A percentile compares a stretch with the other conserved stretches of the same genome.
Conservation (phyloP, 371 early-diverging fungal genomes). For the Blakeslea trispora region DNA sequence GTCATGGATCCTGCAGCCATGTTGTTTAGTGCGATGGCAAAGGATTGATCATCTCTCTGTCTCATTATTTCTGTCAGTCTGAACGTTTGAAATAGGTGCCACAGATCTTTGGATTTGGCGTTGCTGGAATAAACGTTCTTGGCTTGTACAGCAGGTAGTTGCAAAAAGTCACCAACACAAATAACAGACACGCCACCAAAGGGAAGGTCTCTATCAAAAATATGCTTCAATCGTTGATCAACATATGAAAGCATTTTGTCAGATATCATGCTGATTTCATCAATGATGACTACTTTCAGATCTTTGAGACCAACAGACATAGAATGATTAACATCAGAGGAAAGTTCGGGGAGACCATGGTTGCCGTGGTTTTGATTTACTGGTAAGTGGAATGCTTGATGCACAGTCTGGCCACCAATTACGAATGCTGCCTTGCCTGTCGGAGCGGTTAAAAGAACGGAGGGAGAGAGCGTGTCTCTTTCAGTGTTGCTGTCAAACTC, state of each 20-base stretch:
- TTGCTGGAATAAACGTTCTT: neutral
- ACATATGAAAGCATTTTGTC: neutral
- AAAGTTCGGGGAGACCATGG: neutral
- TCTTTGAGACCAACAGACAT: neutral
- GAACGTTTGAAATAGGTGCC: conserved; percentile 4
- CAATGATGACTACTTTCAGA: conserved; percentile 2
- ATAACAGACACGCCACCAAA: conserved; percentile 6
- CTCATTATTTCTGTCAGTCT: conserved; percentile 12
- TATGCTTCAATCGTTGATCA: neutral
- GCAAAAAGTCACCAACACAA: conserved; percentile 11
- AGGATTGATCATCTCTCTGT: conserved; percentile 8
- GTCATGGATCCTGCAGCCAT: conserved; percentile 3
- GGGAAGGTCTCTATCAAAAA: neutral
- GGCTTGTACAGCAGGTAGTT: conserved; percentile 11
- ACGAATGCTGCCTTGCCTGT: conserved; percentile 15
- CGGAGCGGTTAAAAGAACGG: conserved; percentile 8
- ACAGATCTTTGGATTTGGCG: neutral
- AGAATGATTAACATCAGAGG: neutral
- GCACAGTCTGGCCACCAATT: neutral
- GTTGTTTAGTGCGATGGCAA: conserved; percentile 9
- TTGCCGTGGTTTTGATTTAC: neutral
- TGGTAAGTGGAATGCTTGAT: conserved; percentile 3
- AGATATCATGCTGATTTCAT: conserved; percentile 3
- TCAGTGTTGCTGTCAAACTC: neutral
- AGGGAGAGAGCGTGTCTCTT: conserved; percentile 7